Conservation (phyloP, 257 asterid genomes). For the Coffea eugenioides region DNA sequence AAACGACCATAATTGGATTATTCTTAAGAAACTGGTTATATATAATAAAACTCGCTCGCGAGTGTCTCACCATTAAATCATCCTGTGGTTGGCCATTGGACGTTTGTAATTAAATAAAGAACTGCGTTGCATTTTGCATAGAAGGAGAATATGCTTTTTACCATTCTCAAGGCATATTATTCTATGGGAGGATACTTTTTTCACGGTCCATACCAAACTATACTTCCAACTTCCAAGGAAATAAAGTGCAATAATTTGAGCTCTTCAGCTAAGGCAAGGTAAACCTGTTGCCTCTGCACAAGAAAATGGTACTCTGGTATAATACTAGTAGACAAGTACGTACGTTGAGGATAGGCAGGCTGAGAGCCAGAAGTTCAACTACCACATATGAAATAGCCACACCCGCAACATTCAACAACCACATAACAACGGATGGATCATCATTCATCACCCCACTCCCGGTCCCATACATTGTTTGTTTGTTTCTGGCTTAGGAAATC, state of each 20-base stretch:
- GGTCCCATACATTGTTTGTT: background rate
- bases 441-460: background rate
- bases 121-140: background rate
- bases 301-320: background rate
- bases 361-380: constrained; percentile 19
- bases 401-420: constrained; percentile 24
- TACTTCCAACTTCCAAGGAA: background rate
- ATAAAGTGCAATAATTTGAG: background rate
- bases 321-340: background rate
- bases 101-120: too few relatives aligned
- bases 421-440: constrained; percentile 1
- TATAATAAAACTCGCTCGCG: too few relatives aligned
- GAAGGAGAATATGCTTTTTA: constrained; percentile 1
- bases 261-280: background rate
- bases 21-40: too few relatives aligned
- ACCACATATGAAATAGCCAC: constrained; percentile 15
- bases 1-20: background rate
- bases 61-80: background rate
- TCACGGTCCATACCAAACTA: constrained; percentile 1
- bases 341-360: constrained; percentile 8
- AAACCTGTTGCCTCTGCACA: background rate
- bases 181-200: constrained; percentile 1
- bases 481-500: background rate
- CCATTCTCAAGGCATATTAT: background rate
- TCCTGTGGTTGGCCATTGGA: background rate